Conservation (phyloP, 1,139 yeast species). For the Yamadazyma oceani region DNA sequence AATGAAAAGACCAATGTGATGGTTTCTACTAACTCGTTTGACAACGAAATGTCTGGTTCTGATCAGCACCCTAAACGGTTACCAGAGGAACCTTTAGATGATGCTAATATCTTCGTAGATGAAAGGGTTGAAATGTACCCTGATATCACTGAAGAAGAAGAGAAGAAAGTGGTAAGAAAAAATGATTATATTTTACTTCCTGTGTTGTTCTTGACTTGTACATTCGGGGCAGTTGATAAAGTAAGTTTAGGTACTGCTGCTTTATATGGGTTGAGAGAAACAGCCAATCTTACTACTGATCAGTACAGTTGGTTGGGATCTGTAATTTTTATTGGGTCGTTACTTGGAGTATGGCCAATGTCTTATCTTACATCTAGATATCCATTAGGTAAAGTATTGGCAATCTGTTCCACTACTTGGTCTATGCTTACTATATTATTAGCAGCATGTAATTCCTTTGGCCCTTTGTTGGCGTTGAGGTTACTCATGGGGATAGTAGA, state of each 20-base stretch:
- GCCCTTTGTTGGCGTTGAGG: constrained; percentile 32
- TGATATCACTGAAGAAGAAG: constrained; percentile 26
- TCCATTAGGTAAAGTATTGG: constrained; percentile 30
- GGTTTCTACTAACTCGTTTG: constrained; percentile 2
- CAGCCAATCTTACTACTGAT: constrained; percentile 34
- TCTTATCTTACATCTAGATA: constrained; percentile 26
- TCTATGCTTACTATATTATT: constrained; percentile 25
- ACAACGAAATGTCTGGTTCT: not conserved
- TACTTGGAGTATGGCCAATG: constrained; percentile 44
- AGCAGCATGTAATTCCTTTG: constrained; percentile 29
- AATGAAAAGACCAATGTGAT: constrained; percentile 1
- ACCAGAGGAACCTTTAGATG: constrained; percentile 12
- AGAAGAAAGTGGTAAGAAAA: constrained; percentile 25
- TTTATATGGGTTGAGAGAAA: constrained; percentile 39
- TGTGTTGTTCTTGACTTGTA: constrained; percentile 31
- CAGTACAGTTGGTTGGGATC: constrained; percentile 51
- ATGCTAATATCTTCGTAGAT: constrained; percentile 17
- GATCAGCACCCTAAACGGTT: not conserved
- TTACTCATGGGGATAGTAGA: constrained; percentile 36
- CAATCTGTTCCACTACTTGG: constrained; percentile 27
- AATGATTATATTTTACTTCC: constrained; percentile 37
- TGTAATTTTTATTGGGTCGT: constrained; percentile 45
- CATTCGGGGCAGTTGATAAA: constrained; percentile 46
- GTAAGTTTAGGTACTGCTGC: constrained; percentile 43
- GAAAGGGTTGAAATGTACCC: constrained; percentile 14